Evolutionary conservation across 768 basidiomycete species (phyloP).

Genomic region (Psilocybe azurescens): DNA sequence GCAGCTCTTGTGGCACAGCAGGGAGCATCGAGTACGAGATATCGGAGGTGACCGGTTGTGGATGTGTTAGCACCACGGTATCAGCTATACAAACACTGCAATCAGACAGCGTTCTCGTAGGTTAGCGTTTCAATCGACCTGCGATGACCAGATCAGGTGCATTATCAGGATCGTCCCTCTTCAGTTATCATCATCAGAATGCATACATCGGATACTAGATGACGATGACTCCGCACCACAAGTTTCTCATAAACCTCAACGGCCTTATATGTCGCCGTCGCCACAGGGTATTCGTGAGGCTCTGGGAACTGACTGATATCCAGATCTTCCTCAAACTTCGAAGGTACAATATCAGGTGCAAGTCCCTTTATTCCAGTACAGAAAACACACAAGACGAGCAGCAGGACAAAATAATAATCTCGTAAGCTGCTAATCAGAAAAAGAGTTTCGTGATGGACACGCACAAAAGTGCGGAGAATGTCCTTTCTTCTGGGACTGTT

Average conservation of each 20-base stretch:
- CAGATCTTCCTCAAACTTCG: slow-evolving; percentile 79
- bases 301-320: slow-evolving; percentile 69
- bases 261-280: slow-evolving; percentile 42
- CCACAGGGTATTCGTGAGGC: slow-evolving; percentile 44
- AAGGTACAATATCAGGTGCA: slow-evolving; percentile 47
- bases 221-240: slow-evolving; percentile 52
- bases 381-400: background rate
- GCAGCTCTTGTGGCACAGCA: slow-evolving; percentile 65
- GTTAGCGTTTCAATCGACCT: slow-evolving; percentile 43
- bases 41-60: slow-evolving; percentile 62
- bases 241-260: slow-evolving; percentile 43
- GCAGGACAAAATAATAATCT: background rate
- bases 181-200: slow-evolving; percentile 77
- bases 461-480: slow-evolving; percentile 78
- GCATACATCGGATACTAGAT: slow-evolving; percentile 43
- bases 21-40: slow-evolving; percentile 59
- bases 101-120: slow-evolving; percentile 75
- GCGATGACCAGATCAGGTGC: slow-evolving; percentile 62
- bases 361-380: slow-evolving; percentile 36
- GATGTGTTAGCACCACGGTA: slow-evolving; percentile 90
- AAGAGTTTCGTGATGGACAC: slow-evolving; percentile 32
- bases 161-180: slow-evolving; percentile 40
- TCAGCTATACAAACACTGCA: slow-evolving; percentile 68
- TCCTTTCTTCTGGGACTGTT: slow-evolving; percentile 86
- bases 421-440: slow-evolving; percentile 11